Evolutionary conservation across 495 filamentous ascomycete species (phyloP), one percentile per base, ranked within the genome.

Genomic region (Paragyromitra xinjiangensis): DNA sequence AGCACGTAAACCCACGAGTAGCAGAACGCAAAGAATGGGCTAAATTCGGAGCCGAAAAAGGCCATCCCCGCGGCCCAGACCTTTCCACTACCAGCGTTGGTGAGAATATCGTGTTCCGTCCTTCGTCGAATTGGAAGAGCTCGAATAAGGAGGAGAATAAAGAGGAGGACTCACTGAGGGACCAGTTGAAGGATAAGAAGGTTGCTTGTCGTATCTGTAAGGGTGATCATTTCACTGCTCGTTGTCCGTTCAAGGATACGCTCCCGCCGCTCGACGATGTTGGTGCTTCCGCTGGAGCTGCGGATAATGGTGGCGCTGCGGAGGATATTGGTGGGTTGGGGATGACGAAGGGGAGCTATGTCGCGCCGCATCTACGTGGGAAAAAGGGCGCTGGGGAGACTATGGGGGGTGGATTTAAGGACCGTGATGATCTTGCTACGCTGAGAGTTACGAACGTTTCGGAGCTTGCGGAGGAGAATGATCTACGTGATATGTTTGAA

Each of bases 201-300:
- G 96, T 99, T 86, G 98, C 98, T 88, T 99, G 95, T 85, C 91
- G 95, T 87, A 98, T 99, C 83, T 99, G 95, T 86, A 92, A 90
- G 84, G 95, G 96, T 79, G 96, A 98, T 86, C 95, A 99, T 88
- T 99, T 97, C 87, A 99, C 95, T 3, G 94, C 95, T 39, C 90
- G 95, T 82, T 99, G 92, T 61, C 81, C 91, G 34, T 93, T 92
- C 85, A 93, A 93, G 85, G 91, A 92, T 81, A 93, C 91, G 55
- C 91, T 93, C 87, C 91, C 91, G 11, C 91, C 91, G 1, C 87
- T 92, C 71, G 91, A 92, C 64, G 91, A 92, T 82, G 83, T 83
- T 39, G 85, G 73, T 55, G 69, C 63, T 73, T 82, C 85, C 6
- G 85, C 71, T 37, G 87, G 84, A 40, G 82, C 75, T 2, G 59